Conservation (phyloP, 192 early-diverging fungal genomes). For the Coemansia sp. region DNA sequence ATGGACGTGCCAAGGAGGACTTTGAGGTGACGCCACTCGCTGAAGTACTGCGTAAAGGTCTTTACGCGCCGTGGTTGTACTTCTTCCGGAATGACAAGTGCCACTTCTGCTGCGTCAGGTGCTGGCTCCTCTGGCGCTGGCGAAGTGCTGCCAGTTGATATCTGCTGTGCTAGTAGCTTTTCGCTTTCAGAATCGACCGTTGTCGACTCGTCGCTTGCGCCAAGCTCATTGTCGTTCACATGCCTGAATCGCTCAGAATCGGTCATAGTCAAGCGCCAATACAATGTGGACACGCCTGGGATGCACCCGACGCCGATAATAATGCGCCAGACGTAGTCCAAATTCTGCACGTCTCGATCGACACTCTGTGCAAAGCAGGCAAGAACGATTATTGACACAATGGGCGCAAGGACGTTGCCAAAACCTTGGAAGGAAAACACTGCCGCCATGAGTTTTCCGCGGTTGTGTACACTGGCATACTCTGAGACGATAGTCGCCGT, state of each 20-base stretch:
- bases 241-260: conserved; percentile 86
- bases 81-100: background rate
- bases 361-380: conserved; percentile 69
- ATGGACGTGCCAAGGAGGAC: conserved; percentile 72
- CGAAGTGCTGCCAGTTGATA: background rate
- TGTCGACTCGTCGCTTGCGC: background rate
- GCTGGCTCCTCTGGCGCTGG: background rate
- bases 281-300: conserved; percentile 81
- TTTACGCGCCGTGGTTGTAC: conserved; percentile 5
- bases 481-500: conserved; percentile 92
- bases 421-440: conserved; percentile 95
- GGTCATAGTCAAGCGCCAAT: conserved; percentile 88
- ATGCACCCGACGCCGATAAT: conserved; percentile 80
- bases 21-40: conserved; percentile 77
- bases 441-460: conserved; percentile 86
- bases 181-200: conserved; percentile 39
- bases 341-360: conserved; percentile 58
- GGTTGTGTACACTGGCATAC: conserved; percentile 74
- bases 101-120: background rate
- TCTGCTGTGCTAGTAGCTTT: conserved; percentile 41
- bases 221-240: background rate
- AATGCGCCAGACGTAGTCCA: conserved; percentile 92
- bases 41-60: conserved; percentile 72
- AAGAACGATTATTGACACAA: conserved; percentile 71
- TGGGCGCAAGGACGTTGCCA: conserved; percentile 77